These are phyloP conservation scores for Sporothrix globosa DNA, from an alignment of 2,329 filamentous ascomycete species.

Conservation along the genomic window DNA sequence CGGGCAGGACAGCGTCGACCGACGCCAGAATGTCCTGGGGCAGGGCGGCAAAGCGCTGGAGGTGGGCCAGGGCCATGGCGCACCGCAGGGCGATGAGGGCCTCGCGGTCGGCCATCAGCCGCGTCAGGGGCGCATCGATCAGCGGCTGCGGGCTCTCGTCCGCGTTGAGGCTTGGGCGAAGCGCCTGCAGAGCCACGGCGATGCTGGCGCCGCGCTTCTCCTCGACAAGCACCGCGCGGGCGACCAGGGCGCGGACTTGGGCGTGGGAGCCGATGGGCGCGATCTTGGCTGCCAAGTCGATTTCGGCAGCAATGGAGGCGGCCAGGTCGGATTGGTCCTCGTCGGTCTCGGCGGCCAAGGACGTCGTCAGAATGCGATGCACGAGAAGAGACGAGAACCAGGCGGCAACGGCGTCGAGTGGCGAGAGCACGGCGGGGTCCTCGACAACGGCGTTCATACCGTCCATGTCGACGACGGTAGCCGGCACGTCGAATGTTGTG, in stretches of 20 bases:
- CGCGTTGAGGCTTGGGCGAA: constrained; percentile 49
- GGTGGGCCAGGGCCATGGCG: constrained; percentile 63
- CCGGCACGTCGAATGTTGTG: constrained; percentile 67
- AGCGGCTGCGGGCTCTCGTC: constrained; percentile 48
- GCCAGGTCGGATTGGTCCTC: background rate
- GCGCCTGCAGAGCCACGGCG: constrained; percentile 57
- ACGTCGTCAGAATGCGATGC: constrained; percentile 68
- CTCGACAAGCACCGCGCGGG: constrained; percentile 60
- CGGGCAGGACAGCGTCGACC: constrained; percentile 55
- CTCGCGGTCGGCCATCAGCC: constrained; percentile 53
- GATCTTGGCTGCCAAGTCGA: constrained; percentile 70
- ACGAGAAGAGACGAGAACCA: constrained; percentile 83
- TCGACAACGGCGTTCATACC: constrained; percentile 83
- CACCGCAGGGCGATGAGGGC: constrained; percentile 61
- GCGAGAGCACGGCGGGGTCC: constrained; percentile 80
- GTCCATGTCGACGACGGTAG: constrained; percentile 61
- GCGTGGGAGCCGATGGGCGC: constrained; percentile 80
- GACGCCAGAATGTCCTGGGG: constrained; percentile 52
- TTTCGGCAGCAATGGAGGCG: constrained; percentile 46
- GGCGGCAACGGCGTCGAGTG: constrained; percentile 85
- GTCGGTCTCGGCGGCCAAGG: constrained; percentile 54
- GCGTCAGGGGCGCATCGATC: constrained; percentile 50
- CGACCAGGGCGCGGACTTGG: constrained; percentile 62
- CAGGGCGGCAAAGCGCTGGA: constrained; percentile 51
- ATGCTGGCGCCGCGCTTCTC: constrained; percentile 61